phyloP scores from a whole-genome alignment of 176 grass and related monocot genomes.

The Canna indica region DNA sequence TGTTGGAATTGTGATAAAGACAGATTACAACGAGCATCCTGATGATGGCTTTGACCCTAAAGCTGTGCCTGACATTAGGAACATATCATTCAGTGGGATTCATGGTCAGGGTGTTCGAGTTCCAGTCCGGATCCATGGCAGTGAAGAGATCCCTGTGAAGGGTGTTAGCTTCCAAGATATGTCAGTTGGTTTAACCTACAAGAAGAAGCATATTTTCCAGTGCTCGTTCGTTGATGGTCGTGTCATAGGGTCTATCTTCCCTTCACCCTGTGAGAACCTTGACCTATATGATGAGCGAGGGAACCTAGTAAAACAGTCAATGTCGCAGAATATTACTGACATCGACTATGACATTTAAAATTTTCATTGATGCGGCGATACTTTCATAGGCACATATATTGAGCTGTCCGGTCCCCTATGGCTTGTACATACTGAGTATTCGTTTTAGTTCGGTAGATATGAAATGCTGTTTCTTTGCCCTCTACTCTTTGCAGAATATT shows the following conservation, averaged over 20 bases:
- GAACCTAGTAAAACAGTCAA: slow-evolving; percentile 38
- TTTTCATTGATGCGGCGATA: not conserved
- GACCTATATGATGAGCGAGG: slow-evolving; percentile 49
- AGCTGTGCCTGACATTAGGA: slow-evolving; percentile 41
- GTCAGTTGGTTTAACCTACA: slow-evolving; percentile 77
- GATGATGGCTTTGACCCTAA: slow-evolving; percentile 58
- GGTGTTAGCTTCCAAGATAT: slow-evolving; percentile 58
- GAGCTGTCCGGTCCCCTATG: not conserved
- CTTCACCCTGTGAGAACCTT: slow-evolving; percentile 73
- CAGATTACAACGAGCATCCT: slow-evolving; percentile 44
- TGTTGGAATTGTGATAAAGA: slow-evolving; percentile 12
- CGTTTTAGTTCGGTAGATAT: not conserved
- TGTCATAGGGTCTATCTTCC: slow-evolving; percentile 52
- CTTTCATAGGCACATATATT: not conserved
- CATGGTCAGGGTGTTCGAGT: slow-evolving; percentile 70
- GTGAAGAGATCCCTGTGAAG: slow-evolving; percentile 63
- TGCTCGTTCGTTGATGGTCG: slow-evolving; percentile 64
- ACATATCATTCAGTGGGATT: slow-evolving; percentile 65
- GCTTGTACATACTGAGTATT: not conserved
- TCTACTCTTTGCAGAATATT: too few species aligned
- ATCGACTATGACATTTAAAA: slow-evolving; percentile 90
- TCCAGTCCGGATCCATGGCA: slow-evolving; percentile 78
- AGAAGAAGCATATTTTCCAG: slow-evolving; percentile 96
- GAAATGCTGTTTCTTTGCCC: too few species aligned
- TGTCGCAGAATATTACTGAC: slow-evolving; percentile 37